These are phyloP conservation scores for Drechslera avenae DNA, from an alignment of 2,329 filamentous ascomycete genomes.

Conservation along the genomic window DNA sequence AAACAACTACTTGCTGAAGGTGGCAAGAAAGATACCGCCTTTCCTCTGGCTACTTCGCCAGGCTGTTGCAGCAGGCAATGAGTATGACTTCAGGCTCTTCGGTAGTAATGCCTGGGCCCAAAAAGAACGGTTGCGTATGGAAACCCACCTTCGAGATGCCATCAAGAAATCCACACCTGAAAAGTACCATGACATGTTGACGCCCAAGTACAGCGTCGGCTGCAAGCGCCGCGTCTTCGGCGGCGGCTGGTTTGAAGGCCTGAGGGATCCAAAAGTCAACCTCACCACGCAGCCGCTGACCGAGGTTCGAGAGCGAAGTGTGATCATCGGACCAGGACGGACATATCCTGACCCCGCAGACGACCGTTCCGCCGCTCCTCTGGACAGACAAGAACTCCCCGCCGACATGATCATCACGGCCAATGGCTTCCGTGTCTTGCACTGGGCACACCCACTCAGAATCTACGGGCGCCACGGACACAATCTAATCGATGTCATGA, in stretches of 20 bases:
- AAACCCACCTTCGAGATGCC: background rate
- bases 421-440: conserved; percentile 64
- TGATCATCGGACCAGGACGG: conserved; percentile 58
- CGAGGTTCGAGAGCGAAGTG: conserved; percentile 55
- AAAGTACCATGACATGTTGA: conserved; percentile 65
- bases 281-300: conserved; percentile 58
- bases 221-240: conserved; percentile 67
- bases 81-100: conserved; percentile 53
- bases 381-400: conserved; percentile 47
- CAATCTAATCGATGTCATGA: conserved; percentile 61
- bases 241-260: conserved; percentile 58
- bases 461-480: conserved; percentile 58
- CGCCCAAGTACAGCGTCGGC: conserved; percentile 66
- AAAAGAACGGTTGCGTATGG: background rate
- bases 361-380: conserved; percentile 39
- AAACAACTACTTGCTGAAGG: conserved; percentile 53
- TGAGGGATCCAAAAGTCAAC: conserved; percentile 60
- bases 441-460: conserved; percentile 59
- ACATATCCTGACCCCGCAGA: conserved; percentile 50
- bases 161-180: conserved; percentile 59
- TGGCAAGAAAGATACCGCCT: conserved; percentile 58
- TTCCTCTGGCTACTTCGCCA: conserved; percentile 54
- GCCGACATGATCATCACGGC: conserved; percentile 66
- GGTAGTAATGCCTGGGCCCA: conserved; percentile 23
- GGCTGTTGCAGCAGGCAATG: conserved; percentile 51